A percentile compares a stretch with the other conserved stretches of the same genome.
Conservation (phyloP, 1,139 yeast species). For the Magnusiomyces clavatus region DNA sequence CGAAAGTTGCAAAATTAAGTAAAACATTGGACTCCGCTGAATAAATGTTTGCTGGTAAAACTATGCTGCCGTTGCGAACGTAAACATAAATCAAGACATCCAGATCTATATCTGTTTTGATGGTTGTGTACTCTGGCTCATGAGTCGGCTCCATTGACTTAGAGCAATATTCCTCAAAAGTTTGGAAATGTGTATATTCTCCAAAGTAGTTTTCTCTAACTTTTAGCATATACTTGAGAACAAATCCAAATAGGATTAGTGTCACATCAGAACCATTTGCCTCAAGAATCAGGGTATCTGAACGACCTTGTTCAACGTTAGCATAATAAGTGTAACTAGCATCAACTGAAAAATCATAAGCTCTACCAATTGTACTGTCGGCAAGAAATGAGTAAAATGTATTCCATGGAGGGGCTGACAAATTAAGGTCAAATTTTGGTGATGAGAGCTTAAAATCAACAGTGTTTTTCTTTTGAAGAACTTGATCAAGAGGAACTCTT, state of each 20-base stretch:
- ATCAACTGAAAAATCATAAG: slow-evolving; percentile 49
- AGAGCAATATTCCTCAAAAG: slow-evolving; percentile 67
- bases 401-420: slow-evolving; percentile 90
- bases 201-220: slow-evolving; percentile 88
- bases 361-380: slow-evolving; percentile 55
- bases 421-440: slow-evolving; percentile 50
- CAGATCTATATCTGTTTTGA: slow-evolving; percentile 58
- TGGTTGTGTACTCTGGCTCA: slow-evolving; percentile 8
- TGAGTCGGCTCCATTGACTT: slow-evolving; percentile 5
- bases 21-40: slow-evolving; percentile 57
- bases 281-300: slow-evolving; percentile 61
- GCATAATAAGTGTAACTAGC: slow-evolving; percentile 63
- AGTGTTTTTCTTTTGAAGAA: slow-evolving; percentile 49
- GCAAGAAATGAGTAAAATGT: slow-evolving; percentile 66
- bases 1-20: slow-evolving; percentile 56
- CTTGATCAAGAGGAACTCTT: slow-evolving; percentile 53
- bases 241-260: slow-evolving; percentile 68
- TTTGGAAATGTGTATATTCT: slow-evolving; percentile 70
- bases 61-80: slow-evolving; percentile 59
- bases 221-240: slow-evolving; percentile 66
- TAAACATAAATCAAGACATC: slow-evolving; percentile 69
- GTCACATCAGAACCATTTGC: slow-evolving; percentile 61
- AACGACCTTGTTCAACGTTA: slow-evolving; percentile 53
- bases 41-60: slow-evolving; percentile 68
- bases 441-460: slow-evolving; percentile 50